Evolutionary conservation across 2,329 filamentous ascomycete species (phyloP), one percentile per base, ranked within the genome.

Genomic region (Trichophyton equinum): DNA sequence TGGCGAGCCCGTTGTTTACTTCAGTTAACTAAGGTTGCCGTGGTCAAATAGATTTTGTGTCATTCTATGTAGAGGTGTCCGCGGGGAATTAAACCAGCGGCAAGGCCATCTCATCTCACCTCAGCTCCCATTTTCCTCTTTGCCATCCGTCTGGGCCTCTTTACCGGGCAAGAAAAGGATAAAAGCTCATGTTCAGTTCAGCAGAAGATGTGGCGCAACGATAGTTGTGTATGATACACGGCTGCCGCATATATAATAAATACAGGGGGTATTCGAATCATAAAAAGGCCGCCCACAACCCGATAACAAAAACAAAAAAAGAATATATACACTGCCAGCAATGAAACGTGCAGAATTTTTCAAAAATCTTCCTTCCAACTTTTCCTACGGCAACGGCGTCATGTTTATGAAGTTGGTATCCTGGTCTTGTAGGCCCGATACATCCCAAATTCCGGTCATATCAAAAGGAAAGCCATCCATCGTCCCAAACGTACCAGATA

Each of bases 391-490:
- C 40, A 22, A 49, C 42, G 36, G 58, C 44, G 30, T 46, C 44
- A 62, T 61, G 53, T 58, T 61, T 55, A 62, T 62, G 47, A 64
- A 62, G 30, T 59, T 62, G 15, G 47, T 61, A 57, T 62, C 62
- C 11, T 62, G 62, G 44, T 65, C 63, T 57, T 66, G 63, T 44
- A 63, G 57, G 46, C 75, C 74, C 40, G 74, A 74, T 11, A 76
- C 71, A 65, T 76, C 74, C 74, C 74, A 76, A 42, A 76, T 76
- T 30, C 74, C 74, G 4, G 74, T 76, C 74, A 76, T 76, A 62
- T 76, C 74, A 62, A 76, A 76, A 20, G 74, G 74, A 63, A 76
- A 76, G 1, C 74, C 74, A 62, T 76, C 74, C 74, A 76, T 76
- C 4, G 74, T 76, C 8, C 74, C 74, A 59, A 76, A 76, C 0